Evolutionary conservation across 257 asterid genomes (phyloP).

Genomic region (Jaltomata sinuosa): DNA sequence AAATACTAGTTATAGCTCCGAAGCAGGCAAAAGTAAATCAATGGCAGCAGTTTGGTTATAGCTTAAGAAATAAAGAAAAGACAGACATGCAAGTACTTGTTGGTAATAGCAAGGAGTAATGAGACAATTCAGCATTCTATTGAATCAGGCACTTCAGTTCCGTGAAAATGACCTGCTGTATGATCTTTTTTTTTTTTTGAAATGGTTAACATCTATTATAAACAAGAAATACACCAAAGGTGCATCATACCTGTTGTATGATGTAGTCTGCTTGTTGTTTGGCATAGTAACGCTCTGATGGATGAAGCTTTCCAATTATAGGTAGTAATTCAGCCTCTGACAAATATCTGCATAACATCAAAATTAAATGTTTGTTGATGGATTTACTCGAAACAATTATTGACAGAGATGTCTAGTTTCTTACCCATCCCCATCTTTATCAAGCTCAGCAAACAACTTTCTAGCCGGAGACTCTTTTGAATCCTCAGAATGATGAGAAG

Average conservation of each 20-base stretch:
- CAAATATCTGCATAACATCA: constrained; percentile 41
- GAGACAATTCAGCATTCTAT: neutral
- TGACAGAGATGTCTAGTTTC: constrained; percentile 3
- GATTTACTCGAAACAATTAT: neutral
- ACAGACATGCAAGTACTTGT: neutral
- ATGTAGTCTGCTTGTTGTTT: constrained; percentile 82
- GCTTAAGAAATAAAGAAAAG: neutral
- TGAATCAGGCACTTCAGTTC: neutral
- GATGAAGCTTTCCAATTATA: constrained; percentile 80
- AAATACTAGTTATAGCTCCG: neutral
- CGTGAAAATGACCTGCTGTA: constrained; percentile 67
- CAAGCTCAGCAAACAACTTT: constrained; percentile 67
- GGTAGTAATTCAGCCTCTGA: constrained; percentile 75
- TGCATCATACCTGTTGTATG: constrained; percentile 86
- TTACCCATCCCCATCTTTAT: constrained; percentile 92
- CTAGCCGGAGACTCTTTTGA: constrained; percentile 56
- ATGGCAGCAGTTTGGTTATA: neutral
- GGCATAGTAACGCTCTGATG: constrained; percentile 80
- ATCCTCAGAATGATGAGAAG: constrained; percentile 37
- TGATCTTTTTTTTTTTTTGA: too few species aligned
- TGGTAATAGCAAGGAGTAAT: neutral
- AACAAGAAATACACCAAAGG: too few species aligned
- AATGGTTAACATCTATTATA: too few species aligned
- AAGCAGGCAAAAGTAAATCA: neutral
- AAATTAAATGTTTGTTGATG: neutral